phyloP scores from a whole-genome alignment of 495 filamentous ascomycete species.

The Penicillium coffeae region DNA sequence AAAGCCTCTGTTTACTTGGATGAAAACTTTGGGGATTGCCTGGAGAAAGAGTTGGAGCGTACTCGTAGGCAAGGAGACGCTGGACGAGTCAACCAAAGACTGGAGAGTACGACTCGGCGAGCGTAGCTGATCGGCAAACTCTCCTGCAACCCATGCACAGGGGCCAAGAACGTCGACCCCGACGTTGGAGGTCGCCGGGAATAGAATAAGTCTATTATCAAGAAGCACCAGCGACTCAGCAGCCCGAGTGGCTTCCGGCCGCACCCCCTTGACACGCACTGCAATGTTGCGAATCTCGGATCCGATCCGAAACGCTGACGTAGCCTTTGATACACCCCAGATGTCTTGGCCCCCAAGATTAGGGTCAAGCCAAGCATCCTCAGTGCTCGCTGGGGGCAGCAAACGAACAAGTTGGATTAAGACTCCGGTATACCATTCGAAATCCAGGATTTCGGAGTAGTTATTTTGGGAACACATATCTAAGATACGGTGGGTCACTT shows the following conservation, averaged over 20 bases:
- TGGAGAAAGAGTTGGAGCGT: slow-evolving; percentile 78
- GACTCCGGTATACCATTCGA: slow-evolving; percentile 93
- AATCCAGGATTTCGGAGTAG: slow-evolving; percentile 79
- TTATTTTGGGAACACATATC: slow-evolving; percentile 90
- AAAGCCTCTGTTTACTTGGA: slow-evolving; percentile 54
- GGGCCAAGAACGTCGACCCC: slow-evolving; percentile 63
- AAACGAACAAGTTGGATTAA: slow-evolving; percentile 75
- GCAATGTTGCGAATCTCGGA: slow-evolving; percentile 82
- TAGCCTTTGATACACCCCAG: slow-evolving; percentile 11
- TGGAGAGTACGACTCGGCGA: slow-evolving; percentile 63
- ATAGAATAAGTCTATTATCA: slow-evolving; percentile 42
- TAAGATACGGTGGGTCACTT: slow-evolving; percentile 74
- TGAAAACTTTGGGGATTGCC: slow-evolving; percentile 78
- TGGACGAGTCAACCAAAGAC: slow-evolving; percentile 65
- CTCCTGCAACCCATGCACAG: slow-evolving; percentile 79
- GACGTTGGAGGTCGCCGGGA: slow-evolving; percentile 40
- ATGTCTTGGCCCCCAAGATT: slow-evolving; percentile 9
- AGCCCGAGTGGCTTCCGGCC: slow-evolving; percentile 72
- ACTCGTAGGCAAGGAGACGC: slow-evolving; percentile 55
- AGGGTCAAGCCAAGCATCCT: slow-evolving; percentile 11
- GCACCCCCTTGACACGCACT: slow-evolving; percentile 82
- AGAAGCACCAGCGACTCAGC: slow-evolving; percentile 68
- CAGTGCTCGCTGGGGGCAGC: slow-evolving; percentile 40
- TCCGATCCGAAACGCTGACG: slow-evolving; percentile 68
- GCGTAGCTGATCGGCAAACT: slow-evolving; percentile 69